Percentiles rank a stretch among this genome's conserved stretches.
phyloP scores from a whole-genome alignment of 257 asterid genomes.

The Capsicum rhomboideum region DNA sequence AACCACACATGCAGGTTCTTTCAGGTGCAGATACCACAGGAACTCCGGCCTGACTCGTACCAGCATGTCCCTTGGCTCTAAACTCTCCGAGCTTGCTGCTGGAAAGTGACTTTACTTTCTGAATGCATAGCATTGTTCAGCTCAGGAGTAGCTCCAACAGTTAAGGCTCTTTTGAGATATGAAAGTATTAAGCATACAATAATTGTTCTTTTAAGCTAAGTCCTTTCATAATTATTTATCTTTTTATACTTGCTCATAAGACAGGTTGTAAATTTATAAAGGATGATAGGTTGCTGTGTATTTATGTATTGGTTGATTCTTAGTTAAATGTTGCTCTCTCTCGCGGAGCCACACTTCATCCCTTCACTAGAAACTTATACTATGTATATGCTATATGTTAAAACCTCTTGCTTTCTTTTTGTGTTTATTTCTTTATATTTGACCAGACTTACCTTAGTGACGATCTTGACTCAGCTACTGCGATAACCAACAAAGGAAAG shows the following conservation, averaged over 20 bases:
- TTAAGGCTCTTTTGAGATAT: neutral
- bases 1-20: conserved; percentile 20
- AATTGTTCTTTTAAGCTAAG: neutral
- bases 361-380: neutral
- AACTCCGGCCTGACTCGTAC: conserved; percentile 1
- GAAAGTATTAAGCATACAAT: neutral
- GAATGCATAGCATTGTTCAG: neutral
- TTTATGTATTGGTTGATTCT: neutral
- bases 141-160: neutral
- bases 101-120: conserved; percentile 1
- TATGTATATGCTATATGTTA: neutral
- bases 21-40: conserved; percentile 19
- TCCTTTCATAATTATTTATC: neutral
- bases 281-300: neutral
- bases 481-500: neutral
- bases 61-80: conserved; percentile 8
- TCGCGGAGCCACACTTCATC: neutral
- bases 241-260: neutral
- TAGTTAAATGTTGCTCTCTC: neutral
- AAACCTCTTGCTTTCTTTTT: neutral
- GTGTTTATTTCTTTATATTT: neutral
- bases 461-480: neutral
- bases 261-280: neutral
- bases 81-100: conserved; percentile 5
- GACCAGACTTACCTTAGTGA: neutral